A percentile compares a stretch with the other conserved stretches of the same genome.
Evolutionary conservation across 78 protist species (phyloP).

Genomic region (Dictyostelium discoideum): dicty_2.7 NC_007088.5:7458001-7458500

Average conservation of each 20-base stretch:
- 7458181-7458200: not conserved
- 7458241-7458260: slow-evolving; percentile 13
- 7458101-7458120: not conserved
- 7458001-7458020: slow-evolving; percentile 57
- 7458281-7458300: not conserved
- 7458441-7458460: not conserved
- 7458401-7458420: slow-evolving; percentile 8
- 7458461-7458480: not conserved
- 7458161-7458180: not conserved
- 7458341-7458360: not conserved
- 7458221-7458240: not conserved
- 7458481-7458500: not conserved
- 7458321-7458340: slow-evolving; percentile 16
- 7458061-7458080: slow-evolving; percentile 55
- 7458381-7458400: not conserved
- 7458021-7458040: slow-evolving; percentile 70
- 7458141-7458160: not conserved
- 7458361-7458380: not conserved
- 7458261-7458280: slow-evolving; percentile 41
- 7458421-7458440: not conserved
- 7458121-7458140: not conserved
- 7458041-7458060: slow-evolving; percentile 42
- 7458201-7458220: not conserved
- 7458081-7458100: slow-evolving; percentile 28
- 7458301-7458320: slow-evolving; percentile 31